phyloP scores from a whole-genome alignment of 2,329 filamentous ascomycete genomes.

The Clonostachys rosea region DNA sequence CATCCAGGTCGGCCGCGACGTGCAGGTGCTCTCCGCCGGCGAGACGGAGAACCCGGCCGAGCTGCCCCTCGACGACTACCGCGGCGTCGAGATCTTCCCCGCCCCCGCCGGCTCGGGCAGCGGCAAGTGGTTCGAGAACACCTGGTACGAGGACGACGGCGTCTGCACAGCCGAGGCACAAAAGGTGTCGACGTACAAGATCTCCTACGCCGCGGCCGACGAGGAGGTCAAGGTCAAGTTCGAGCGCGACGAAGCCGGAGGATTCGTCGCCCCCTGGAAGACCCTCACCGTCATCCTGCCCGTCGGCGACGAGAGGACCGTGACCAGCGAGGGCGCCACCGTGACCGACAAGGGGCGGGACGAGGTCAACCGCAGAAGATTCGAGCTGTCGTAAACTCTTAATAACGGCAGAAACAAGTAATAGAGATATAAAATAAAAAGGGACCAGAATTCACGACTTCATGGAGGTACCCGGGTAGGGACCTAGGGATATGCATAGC shows the following conservation, averaged over 20 bases:
- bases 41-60: conserved; percentile 29
- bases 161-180: conserved; percentile 20
- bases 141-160: conserved; percentile 33
- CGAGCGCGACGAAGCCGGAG: conserved; percentile 16
- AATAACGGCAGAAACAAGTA: too few species aligned
- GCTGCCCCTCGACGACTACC: conserved; percentile 33
- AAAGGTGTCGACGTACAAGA: conserved; percentile 21
- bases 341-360: conserved; percentile 10
- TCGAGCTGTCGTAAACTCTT: conserved; percentile 8
- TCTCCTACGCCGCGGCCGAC: conserved; percentile 14
- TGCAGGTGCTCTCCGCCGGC: conserved; percentile 26
- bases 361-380: conserved; percentile 10
- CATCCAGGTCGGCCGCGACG: conserved; percentile 28
- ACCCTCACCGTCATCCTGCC: conserved; percentile 21
- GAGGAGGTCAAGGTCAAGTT: conserved; percentile 17
- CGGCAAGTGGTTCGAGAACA: conserved; percentile 16
- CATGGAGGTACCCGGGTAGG: too few species aligned
- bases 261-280: conserved; percentile 25
- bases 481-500: too few species aligned
- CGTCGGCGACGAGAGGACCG: conserved; percentile 17
- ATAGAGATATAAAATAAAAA: too few species aligned
- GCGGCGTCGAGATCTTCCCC: conserved; percentile 36
- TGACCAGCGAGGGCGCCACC: conserved; percentile 2
- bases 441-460: too few species aligned
- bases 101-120: conserved; percentile 13